These are phyloP conservation scores for Globisporangium cylindrosporum DNA, from an alignment of 352 stramenopile species.

Conservation along the genomic window DNA sequence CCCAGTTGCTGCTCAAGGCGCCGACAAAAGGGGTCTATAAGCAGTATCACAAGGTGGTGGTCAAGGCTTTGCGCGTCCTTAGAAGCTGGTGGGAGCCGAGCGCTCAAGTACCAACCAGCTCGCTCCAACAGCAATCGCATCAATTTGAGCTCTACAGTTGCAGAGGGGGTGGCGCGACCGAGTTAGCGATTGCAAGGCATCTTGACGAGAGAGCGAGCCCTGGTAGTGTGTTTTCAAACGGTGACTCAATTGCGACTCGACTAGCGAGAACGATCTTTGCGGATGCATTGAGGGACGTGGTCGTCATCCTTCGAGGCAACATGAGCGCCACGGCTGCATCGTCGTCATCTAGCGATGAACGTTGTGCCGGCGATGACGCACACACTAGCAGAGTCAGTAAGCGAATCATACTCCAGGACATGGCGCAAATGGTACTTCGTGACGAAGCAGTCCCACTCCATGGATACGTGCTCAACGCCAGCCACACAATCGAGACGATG, in stretches of 20 bases:
- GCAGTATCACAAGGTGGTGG: conserved; percentile 53
- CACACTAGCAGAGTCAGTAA: conserved; percentile 16
- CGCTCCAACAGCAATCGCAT: not conserved
- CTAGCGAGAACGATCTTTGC: conserved; percentile 22
- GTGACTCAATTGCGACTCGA: not conserved
- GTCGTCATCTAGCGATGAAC: conserved; percentile 1
- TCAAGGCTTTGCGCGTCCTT: conserved; percentile 61
- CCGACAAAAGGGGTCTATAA: conserved; percentile 62
- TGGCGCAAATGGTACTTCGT: conserved; percentile 2
- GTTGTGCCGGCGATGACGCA: not conserved
- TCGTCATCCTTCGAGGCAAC: conserved; percentile 27
- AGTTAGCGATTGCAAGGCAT: conserved; percentile 35
- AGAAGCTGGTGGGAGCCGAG: conserved; percentile 32
- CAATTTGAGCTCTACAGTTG: conserved; percentile 24
- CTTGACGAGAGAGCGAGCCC: conserved; percentile 6
- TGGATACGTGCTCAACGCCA: conserved; percentile 28
- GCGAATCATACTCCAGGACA: conserved; percentile 28
- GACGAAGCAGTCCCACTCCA: not conserved
- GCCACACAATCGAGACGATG: conserved; percentile 27
- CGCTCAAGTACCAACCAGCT: not conserved
- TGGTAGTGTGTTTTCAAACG: not conserved
- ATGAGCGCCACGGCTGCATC: conserved; percentile 9
- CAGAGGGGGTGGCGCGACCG: conserved; percentile 43
- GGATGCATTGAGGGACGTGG: conserved; percentile 34
- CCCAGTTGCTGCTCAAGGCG: conserved; percentile 56